phyloP scores from a whole-genome alignment of 2,329 filamentous ascomycete genomes.

The Fusarium fujikuroi region DNA sequence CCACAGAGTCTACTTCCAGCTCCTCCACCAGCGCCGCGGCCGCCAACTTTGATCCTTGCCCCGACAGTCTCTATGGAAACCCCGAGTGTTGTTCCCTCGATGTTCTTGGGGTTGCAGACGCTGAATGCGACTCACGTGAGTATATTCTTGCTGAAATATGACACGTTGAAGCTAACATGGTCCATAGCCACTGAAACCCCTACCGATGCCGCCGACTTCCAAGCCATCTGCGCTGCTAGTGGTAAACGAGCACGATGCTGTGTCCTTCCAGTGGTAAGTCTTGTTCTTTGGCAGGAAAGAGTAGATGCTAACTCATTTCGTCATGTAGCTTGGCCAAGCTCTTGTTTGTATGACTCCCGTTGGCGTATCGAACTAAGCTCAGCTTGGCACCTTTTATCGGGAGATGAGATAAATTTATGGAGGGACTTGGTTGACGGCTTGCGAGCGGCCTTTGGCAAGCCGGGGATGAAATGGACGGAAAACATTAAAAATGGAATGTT shows the following conservation, averaged over 20 bases:
- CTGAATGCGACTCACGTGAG: not conserved
- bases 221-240: not conserved
- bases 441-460: rapidly evolving
- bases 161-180: rapidly evolving
- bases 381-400: rapidly evolving
- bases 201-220: not conserved
- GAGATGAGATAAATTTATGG: too few relatives aligned
- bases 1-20: not conserved
- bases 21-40: not conserved
- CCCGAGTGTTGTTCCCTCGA: not conserved
- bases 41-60: not conserved
- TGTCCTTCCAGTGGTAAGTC: not conserved
- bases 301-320: too few relatives aligned
- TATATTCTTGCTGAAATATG: rapidly evolving
- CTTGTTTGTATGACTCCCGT: not conserved
- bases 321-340: not conserved
- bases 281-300: too few relatives aligned
- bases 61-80: not conserved
- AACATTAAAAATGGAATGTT: not conserved
- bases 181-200: not conserved
- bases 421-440: rapidly evolving
- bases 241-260: not conserved
- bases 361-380: not conserved
- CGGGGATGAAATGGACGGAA: not conserved
- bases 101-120: not conserved